phyloP scores from a whole-genome alignment of 2,329 filamentous ascomycete genomes.

The Coniochaeta sp. region DNA sequence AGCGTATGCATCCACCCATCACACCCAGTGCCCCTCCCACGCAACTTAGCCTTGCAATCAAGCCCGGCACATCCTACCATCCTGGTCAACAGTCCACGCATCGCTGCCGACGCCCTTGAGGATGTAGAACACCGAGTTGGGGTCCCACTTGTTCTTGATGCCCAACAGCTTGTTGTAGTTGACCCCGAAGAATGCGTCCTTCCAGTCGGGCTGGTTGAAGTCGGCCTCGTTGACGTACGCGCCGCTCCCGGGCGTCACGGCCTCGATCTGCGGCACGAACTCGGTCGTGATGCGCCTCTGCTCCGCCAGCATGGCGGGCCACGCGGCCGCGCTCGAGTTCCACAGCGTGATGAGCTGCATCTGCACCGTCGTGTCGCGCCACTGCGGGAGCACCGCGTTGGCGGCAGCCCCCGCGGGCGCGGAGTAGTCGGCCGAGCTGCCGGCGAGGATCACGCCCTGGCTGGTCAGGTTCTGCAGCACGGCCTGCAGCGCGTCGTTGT shows the following conservation, averaged over 20 bases:
- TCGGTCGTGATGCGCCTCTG: constrained; percentile 22
- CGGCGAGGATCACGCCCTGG: constrained; percentile 21
- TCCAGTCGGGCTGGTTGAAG: background rate
- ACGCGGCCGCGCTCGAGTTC: constrained; percentile 13
- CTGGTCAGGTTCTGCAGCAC: constrained; percentile 22
- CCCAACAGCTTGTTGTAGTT: background rate
- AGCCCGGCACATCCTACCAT: background rate
- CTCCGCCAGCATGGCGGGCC: constrained; percentile 15
- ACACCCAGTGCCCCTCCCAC: too few relatives aligned
- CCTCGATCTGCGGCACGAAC: constrained; percentile 16
- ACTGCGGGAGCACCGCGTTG: constrained; percentile 29
- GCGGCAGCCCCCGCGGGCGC: constrained; percentile 17
- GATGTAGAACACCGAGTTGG: background rate
- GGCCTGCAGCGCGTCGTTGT: constrained; percentile 19
- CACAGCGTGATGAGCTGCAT: constrained; percentile 21
- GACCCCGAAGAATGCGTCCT: background rate
- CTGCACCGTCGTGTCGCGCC: constrained; percentile 25
- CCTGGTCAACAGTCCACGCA: background rate
- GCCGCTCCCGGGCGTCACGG: constrained; percentile 11
- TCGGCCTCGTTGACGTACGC: background rate
- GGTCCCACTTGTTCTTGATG: constrained; percentile 1
- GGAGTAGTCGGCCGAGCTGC: constrained; percentile 20
- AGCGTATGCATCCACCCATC: too few relatives aligned
- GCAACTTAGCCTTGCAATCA: too few relatives aligned
- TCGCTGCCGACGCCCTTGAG: background rate